These are phyloP conservation scores for Xylaria sp. DNA, from an alignment of 495 filamentous ascomycete species.

Conservation along the genomic window DNA sequence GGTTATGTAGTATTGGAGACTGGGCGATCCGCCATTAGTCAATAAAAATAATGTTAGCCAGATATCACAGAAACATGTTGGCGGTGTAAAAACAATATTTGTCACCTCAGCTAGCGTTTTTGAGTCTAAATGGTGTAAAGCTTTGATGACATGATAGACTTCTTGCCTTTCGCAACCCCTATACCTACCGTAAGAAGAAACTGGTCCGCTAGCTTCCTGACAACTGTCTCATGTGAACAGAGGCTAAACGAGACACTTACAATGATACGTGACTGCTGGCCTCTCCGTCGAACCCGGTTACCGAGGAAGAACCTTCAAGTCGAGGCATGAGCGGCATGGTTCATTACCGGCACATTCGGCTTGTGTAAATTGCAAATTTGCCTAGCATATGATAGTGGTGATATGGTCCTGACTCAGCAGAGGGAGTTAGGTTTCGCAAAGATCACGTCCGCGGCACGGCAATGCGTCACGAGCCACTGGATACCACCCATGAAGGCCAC, in stretches of 20 bases:
- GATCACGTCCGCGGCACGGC: background rate
- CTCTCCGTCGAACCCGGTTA: background rate
- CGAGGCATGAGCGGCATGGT: background rate
- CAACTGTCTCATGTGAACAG: background rate
- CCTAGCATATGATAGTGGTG: background rate
- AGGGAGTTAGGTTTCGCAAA: background rate
- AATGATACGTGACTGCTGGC: background rate
- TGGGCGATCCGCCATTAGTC: background rate
- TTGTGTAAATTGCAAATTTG: background rate
- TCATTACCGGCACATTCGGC: conserved; percentile 12
- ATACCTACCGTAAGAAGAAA: background rate
- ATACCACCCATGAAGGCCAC: background rate
- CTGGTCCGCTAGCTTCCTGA: background rate
- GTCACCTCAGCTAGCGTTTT: background rate
- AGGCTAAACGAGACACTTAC: background rate
- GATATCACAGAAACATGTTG: background rate
- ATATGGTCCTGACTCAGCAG: conserved; percentile 20
- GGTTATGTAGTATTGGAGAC: background rate
- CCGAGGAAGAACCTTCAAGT: background rate
- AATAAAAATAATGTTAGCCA: background rate
- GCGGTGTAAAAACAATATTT: background rate
- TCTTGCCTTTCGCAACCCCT: background rate
- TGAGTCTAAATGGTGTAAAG: background rate
- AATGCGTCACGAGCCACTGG: background rate
- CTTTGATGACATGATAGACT: background rate